Percentiles rank a stretch among this genome's conserved stretches.
phyloP scores from a whole-genome alignment of 2,329 filamentous ascomycete species.

The Fusarium goolgardi region DNA sequence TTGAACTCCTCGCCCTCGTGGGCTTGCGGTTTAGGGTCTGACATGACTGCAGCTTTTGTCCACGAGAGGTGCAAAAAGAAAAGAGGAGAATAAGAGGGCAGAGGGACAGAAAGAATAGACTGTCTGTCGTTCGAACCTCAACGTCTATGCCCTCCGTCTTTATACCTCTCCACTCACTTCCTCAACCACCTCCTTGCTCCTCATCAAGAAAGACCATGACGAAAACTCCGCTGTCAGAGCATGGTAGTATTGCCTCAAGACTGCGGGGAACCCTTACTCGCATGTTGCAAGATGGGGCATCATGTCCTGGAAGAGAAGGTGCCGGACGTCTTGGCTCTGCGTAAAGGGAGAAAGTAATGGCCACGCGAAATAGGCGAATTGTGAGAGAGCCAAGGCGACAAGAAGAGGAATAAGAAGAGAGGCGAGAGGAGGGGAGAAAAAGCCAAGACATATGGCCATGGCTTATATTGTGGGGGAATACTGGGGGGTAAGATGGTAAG shows the following conservation, averaged over 20 bases:
- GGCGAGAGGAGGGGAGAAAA: neutral
- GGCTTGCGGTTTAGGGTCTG: conserved; percentile 18
- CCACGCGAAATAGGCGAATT: conserved; percentile 12
- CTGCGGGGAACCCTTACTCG: conserved; percentile 22
- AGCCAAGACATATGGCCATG: conserved; percentile 6
- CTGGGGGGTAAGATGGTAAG: neutral
- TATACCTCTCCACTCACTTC: conserved; percentile 11
- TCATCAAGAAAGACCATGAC: neutral
- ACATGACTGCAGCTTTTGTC: conserved; percentile 10
- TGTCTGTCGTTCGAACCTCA: neutral
- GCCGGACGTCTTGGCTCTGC: conserved; percentile 26
- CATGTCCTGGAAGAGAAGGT: conserved; percentile 27
- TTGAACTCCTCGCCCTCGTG: conserved; percentile 8
- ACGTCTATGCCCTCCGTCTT: neutral
- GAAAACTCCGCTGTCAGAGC: conserved; percentile 17
- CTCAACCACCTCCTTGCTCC: neutral
- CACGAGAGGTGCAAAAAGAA: neutral
- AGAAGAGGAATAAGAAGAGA: neutral
- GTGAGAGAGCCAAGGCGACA: conserved; percentile 14
- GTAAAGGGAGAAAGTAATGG: conserved; percentile 5
- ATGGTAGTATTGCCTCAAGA: conserved; percentile 18
- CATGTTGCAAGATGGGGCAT: neutral
- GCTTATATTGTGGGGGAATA: conserved; percentile 13
- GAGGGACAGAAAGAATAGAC: conserved; percentile 4
- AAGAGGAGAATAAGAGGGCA: neutral